These are phyloP conservation scores for Taphrina flavorubra DNA, from an alignment of 1,139 yeast genomes.

Conservation along the genomic window DNA sequence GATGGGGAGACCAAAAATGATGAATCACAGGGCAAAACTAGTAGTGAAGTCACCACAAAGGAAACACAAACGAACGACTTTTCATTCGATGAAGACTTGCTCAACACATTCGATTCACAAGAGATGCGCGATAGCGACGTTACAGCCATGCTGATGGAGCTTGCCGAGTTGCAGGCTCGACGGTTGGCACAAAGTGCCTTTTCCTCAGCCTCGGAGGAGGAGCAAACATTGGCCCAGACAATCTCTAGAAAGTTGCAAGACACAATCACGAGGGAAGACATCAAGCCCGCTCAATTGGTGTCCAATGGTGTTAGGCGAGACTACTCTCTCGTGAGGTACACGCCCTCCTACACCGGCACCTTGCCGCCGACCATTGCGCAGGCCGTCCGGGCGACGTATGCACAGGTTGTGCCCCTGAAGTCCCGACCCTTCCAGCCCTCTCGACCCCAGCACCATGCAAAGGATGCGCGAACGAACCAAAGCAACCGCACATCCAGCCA, in stretches of 20 bases:
- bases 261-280: neutral
- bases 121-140: neutral
- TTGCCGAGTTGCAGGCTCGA: neutral
- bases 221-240: constrained; percentile 3
- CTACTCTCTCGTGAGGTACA: constrained; percentile 10
- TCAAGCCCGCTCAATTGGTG: constrained; percentile 14
- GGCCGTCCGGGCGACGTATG: constrained; percentile 25
- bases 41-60: neutral
- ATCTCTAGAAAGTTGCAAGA: constrained; percentile 5
- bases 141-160: constrained; percentile 4
- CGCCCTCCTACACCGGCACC: constrained; percentile 23
- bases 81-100: constrained; percentile 18
- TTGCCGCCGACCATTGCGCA: constrained; percentile 34
- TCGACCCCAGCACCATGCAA: neutral
- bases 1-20: neutral
- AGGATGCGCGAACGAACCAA: neutral
- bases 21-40: neutral
- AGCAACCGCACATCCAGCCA: constrained; percentile 11
- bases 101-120: constrained; percentile 10
- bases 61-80: neutral
- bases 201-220: constrained; percentile 5
- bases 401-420: constrained; percentile 9
- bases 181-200: constrained; percentile 12
- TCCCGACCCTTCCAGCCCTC: constrained; percentile 3
- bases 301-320: constrained; percentile 3